phyloP scores from a whole-genome alignment of 129 eudicot species.

The Tagetes erecta region DNA sequence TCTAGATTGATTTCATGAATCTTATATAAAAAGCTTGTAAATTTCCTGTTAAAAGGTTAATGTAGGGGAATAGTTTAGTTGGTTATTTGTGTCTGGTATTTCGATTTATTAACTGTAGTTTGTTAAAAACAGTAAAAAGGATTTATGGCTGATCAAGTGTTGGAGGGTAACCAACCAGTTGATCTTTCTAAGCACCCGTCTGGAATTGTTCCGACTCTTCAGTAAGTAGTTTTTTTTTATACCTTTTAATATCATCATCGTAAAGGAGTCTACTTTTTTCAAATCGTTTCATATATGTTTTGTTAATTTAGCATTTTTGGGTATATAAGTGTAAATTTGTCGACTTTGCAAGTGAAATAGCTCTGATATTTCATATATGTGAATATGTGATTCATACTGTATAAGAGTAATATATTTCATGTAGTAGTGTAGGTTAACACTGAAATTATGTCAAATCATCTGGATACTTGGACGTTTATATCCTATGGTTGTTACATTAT shows the following conservation, averaged over 20 bases:
- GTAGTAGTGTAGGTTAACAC: not conserved
- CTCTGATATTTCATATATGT: not conserved
- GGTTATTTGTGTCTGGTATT: not conserved
- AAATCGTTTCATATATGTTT: not conserved
- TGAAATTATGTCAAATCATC: not conserved
- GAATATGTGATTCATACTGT: not conserved
- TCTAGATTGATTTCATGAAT: not conserved
- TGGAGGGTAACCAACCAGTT: constrained; percentile 85
- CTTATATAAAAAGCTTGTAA: not conserved
- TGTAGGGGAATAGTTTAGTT: not conserved
- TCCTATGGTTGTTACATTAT: not conserved
- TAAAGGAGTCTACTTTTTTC: not conserved
- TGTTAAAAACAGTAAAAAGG: constrained; percentile 6
- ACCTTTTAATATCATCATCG: not conserved
- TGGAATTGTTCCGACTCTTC: constrained; percentile 91
- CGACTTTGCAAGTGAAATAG: not conserved
- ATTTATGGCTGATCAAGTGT: constrained; percentile 74
- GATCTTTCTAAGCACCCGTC: constrained; percentile 89
- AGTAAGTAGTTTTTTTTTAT: constrained; percentile 48
- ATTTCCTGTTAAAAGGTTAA: not conserved
- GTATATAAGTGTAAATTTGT: not conserved
- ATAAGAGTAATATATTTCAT: not conserved
- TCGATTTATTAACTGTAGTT: not conserved
- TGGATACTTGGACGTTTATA: not conserved
- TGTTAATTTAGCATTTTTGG: not conserved